These are phyloP conservation scores for Ceratocystis albifundus DNA, from an alignment of 2,329 filamentous ascomycete genomes.

Conservation along the genomic window DNA sequence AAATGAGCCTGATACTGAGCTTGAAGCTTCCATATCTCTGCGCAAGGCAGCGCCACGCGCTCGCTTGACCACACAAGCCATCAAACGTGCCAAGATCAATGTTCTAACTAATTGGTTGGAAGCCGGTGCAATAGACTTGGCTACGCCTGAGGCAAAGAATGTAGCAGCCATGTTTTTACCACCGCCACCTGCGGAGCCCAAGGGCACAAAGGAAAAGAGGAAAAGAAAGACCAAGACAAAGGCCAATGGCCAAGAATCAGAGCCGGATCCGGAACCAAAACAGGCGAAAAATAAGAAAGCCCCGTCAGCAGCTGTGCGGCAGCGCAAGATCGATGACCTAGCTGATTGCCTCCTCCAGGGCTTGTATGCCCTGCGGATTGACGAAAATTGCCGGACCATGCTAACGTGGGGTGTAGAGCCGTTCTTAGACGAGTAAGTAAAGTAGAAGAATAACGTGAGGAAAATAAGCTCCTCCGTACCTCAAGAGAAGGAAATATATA, in stretches of 20 bases:
- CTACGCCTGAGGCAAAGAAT: conserved; percentile 5
- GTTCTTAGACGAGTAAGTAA: conserved; percentile 5
- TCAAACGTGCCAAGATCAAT: conserved; percentile 17
- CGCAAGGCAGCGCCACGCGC: neutral
- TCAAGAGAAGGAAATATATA: neutral
- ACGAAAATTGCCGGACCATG: conserved; percentile 15
- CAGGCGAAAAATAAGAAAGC: neutral
- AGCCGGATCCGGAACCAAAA: neutral
- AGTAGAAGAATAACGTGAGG: no score
- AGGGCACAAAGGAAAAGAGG: neutral
- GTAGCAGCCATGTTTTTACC: neutral
- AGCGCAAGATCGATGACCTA: conserved; percentile 18
- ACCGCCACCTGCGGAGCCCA: neutral
- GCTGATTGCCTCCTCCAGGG: conserved; percentile 18
- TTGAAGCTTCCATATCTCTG: neutral
- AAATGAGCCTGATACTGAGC: neutral
- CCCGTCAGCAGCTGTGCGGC: neutral
- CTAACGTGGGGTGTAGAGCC: conserved; percentile 8
- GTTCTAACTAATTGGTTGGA: conserved; percentile 16
- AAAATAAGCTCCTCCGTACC: neutral
- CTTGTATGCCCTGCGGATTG: conserved; percentile 15
- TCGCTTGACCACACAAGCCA: conserved; percentile 1
- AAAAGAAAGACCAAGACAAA: neutral
- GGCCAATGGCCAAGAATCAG: neutral
- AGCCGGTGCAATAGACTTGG: conserved; percentile 4